A percentile compares a stretch with the other conserved stretches of the same genome.
Evolutionary conservation across 441 rosid genomes (phyloP).

Genomic region (Gossypium gossypioides): DNA sequence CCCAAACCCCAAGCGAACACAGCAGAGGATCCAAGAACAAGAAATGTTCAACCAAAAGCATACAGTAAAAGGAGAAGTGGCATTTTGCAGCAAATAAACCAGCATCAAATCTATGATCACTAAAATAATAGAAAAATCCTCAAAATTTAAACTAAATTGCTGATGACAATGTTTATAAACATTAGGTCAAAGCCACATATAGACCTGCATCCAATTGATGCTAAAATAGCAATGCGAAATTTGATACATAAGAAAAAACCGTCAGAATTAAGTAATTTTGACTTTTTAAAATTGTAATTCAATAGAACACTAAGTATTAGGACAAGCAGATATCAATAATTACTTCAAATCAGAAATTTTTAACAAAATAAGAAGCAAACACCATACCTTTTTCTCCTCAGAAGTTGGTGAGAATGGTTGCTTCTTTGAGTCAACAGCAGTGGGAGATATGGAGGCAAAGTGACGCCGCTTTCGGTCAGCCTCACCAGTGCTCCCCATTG

Average conservation of each 20-base stretch:
- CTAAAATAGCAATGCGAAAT: neutral
- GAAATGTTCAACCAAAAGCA: slow-evolving; percentile 2
- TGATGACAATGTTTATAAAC: neutral
- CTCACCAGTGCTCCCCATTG: slow-evolving; percentile 91
- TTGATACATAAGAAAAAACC: neutral
- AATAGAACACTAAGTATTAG: neutral
- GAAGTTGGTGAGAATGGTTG: slow-evolving; percentile 59
- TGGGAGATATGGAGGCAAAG: slow-evolving; percentile 68
- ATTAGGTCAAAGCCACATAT: neutral
- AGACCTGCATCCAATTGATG: neutral
- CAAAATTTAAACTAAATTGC: neutral
- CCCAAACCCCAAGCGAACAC: neutral
- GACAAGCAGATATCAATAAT: neutral
- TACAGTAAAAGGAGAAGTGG: neutral
- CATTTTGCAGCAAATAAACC: neutral
- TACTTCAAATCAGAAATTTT: neutral
- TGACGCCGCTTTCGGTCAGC: slow-evolving; percentile 86
- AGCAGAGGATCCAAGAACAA: neutral
- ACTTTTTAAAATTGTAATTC: neutral
- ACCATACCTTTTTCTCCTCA: slow-evolving; percentile 67
- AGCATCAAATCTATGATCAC: neutral
- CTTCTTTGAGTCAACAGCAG: slow-evolving; percentile 61
- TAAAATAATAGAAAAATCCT: neutral
- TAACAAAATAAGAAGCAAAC: neutral
- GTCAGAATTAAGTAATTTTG: slow-evolving; percentile 2